phyloP scores from a whole-genome alignment of 2,329 filamentous ascomycete genomes.

The Ramularia endophylla region DNA sequence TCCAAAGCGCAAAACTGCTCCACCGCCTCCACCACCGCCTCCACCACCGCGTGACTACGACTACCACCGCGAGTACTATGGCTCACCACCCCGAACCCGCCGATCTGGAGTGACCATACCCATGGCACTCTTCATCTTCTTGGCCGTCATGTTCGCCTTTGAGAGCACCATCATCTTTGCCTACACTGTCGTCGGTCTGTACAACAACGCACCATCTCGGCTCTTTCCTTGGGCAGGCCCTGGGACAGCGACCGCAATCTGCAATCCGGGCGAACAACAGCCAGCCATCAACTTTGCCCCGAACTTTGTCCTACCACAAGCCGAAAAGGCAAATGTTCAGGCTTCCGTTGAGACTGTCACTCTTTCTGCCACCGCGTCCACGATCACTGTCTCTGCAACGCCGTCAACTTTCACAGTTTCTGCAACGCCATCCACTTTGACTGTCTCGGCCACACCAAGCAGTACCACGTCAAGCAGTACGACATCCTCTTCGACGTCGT shows the following conservation, averaged over 20 bases:
- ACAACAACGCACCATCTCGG: conserved; percentile 28
- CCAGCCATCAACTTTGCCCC: conserved; percentile 29
- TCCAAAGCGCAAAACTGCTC: conserved; percentile 3
- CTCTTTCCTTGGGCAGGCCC: conserved; percentile 21
- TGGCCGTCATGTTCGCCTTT: conserved; percentile 29
- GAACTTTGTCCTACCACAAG: conserved; percentile 27
- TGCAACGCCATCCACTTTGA: no score
- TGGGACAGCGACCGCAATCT: conserved; percentile 8
- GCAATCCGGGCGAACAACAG: conserved; percentile 15
- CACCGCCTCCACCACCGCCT: conserved; percentile 13
- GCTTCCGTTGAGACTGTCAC: no score
- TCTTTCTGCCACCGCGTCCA: neutral
- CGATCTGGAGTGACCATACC: conserved; percentile 30
- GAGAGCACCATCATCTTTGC: conserved; percentile 33
- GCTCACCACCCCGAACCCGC: conserved; percentile 14
- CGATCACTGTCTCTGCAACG: conserved; percentile 6
- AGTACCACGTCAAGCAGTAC: conserved; percentile 1
- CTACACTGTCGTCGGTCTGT: conserved; percentile 34
- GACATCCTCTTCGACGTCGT: conserved; percentile 5
- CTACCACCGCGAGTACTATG: conserved; percentile 23
- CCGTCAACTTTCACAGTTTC: neutral
- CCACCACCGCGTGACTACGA: conserved; percentile 11
- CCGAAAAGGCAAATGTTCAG: conserved; percentile 1
- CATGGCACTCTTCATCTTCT: conserved; percentile 28
- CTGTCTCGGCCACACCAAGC: neutral